Base-by-base conservation (phyloP, 495 filamentous ascomycete genomes). In the Aspergillus bertholletiae region DNA sequence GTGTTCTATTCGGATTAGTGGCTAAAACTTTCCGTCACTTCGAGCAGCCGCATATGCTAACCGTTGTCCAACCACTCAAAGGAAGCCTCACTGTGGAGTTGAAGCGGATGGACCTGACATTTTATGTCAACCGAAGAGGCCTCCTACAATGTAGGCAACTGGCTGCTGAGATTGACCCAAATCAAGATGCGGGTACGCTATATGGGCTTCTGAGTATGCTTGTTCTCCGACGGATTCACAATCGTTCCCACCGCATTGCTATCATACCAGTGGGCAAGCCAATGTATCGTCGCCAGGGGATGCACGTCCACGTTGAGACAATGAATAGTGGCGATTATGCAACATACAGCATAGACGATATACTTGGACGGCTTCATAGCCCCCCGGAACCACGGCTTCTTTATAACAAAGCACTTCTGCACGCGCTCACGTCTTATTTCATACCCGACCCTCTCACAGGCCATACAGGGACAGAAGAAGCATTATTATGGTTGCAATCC, bases 381-480 rank as follows among this genome's bases (percentile, higher is more conserved):
- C 74, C 75, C 49, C 74, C 77, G 1, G 77, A 74, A 15, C 59
- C 85, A 3, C 65, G 69, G 11, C 77, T 76, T 60, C 74, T 74
- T 44, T 66, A 87, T 0, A 74, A 63, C 51, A 64, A 81, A 34
- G 75, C 72, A 32, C 78, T 78, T 37, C 68, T 88, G 0, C 84
- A 88, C 48, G 84, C 83, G 0, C 46, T 81, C 1, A 88, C 85
- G 0, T 79, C 82, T 0, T 74, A 71, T 52, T 74, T 74, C 34
- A 60, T 87, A 3, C 74, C 79, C 0, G 86, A 89, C 58, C 67
- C 71, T 0, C 66, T 88, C 1, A 85, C 82, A 0, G 58, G 64
- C 0, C 73, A 70, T 17, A 89, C 79, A 2, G 86, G 86, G 0
- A 85, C 83, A 0, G 85, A 88, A 56, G 74, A 86, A 60, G 67